Evolutionary conservation across 208 protist species (phyloP), one percentile per base, ranked within the genome.

Genomic region (Crithidia expoeki): DNA sequence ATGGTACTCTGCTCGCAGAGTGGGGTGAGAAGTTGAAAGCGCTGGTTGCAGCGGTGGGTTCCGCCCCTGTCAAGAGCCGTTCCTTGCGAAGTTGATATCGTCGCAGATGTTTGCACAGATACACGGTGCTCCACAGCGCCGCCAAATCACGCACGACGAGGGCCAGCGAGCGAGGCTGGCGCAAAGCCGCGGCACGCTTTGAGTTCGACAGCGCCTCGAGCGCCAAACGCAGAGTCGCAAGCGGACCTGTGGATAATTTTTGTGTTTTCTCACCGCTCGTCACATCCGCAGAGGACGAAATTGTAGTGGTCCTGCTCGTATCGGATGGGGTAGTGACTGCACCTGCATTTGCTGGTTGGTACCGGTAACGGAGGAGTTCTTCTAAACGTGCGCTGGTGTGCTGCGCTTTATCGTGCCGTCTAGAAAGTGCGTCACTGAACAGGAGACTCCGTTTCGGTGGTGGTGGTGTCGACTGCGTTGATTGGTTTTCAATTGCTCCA

Each of bases 51-150:
- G 23, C 27, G 25, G 25, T 4, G 7, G 4, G 42, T 27, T 28
- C 36, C 4, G 28, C 44, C 12, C 71, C 57, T 16, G 19, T 67
- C 33, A 76, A 47, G 25, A 76, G 30, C 16, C 27, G 47, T n/a
- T 70, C 71, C 49, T 76, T 70, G 17, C 56, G 57, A 46, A 71
- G 47, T 19, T 70, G 62, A n/a, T 66, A 63, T 3, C 3, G 53
- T n/a, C 58, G 64, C 2, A 76, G 71, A 33, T 47, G 56, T 40
- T 60, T 64, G 63, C 71, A 76, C 14, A 76, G 63, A 21, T 71
- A 71, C 34, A 76, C 30, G 17, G 71, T 40, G 36, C 63, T 66
- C 71, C 71, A 76, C 57, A 76, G 64, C 9, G 71, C 42, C 14
- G 32, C 36, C 3, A 66, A 1, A 36, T 66, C 33, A 4, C 71